Evolutionary conservation across 306 rosid species (phyloP), one percentile per base, ranked within the genome.

Genomic region (Lathyrus sativus): DNA sequence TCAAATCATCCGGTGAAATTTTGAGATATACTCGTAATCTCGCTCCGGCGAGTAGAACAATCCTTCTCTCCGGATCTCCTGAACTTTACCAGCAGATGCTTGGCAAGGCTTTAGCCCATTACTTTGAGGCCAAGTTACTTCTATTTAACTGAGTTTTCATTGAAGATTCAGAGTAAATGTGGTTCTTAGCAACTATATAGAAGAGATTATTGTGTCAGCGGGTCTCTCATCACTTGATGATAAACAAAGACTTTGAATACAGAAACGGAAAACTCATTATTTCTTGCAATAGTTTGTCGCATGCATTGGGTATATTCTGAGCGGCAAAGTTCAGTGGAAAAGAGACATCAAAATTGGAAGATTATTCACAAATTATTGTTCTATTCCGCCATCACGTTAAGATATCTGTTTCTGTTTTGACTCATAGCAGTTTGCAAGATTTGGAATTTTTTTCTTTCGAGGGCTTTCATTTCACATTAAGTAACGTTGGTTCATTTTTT

Each of bases 71-170:
- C 1, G 99, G 99, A 15, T 96, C 97, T 43, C 85, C 97, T 31
- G 99, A 95, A 74, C 92, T 82, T 67, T 95, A 95, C 77, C 97
- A 90, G 29, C 99, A 93, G 82, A 76, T 90, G 87, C 96, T 95
- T 74, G 97, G 96, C 62, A 95, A 85, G 87, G 99, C 99, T 82
- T 88, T 95, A 71, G 84, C 99, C 31, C 99, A 95, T 85, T 88
- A 81, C 82, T 95, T 87, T 63, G 92, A 88, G 73, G 99, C 96
- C n/a, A 95, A 88, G 78, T 79, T 95, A 65, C 88, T 95, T 80
- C 85, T 95, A 95, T 84, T 73, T 88, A 29, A 88, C 96, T 1
- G 92, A 88, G 59, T 95, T 95, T 76, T 87, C 92, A 39, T 71
- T 95, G 66, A 95, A 90, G 90, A 96, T 84, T n/a, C n/a, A n/a